Base-by-base conservation (phyloP, 192 early-diverging fungal species). In the Glomus cerebriforme region DNA sequence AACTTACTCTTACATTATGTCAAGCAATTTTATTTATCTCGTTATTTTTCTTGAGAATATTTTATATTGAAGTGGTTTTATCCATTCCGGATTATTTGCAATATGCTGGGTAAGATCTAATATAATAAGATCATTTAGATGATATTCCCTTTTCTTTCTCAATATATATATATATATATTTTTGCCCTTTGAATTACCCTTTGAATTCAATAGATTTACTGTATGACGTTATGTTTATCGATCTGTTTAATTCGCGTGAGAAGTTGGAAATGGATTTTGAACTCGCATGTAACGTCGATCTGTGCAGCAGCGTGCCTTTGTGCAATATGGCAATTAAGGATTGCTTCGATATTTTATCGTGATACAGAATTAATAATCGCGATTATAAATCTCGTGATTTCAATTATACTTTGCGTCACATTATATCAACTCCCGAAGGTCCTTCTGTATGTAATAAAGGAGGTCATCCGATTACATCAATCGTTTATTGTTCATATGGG, bases 221-320 rank as follows among this genome's bases (percentile, higher is more conserved):
- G 8, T 71, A 27, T 24, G 15, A 32, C 0, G 13, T 24, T 54
- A 62, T 58, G 19, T 34, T 62, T 75, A 62, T 35, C 2, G 58
- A 24, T 12, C 24, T n/a, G 15, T 37, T 39, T 26, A 27, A 10
- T n/a, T 22, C 19, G n/a, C 37, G 15, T 22, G 7, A 75, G 59
- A 26, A 59, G 7, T n/a, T 84, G 80, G 83, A 80, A 81, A 34
- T 85, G 81, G 79, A 62, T 75, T 45, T 59, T 85, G 5, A 85
- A 85, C 37, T 49, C 64, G 1, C 81, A 84, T 69, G 43, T 84
- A 9, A 77, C 71, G 31, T 17, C 69, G 13, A 72, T 85, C 68
- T 85, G 67, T 67, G 37, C 32, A n/a, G 54, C 59, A 26, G 66
- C 82, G 15, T 81, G 54, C 54, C 29, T 43, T 19, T 54, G 49